A percentile compares a stretch with the other conserved stretches of the same genome.
Evolutionary conservation across 805 yeast species (phyloP).

Genomic region (Novakomyces olei): DNA sequence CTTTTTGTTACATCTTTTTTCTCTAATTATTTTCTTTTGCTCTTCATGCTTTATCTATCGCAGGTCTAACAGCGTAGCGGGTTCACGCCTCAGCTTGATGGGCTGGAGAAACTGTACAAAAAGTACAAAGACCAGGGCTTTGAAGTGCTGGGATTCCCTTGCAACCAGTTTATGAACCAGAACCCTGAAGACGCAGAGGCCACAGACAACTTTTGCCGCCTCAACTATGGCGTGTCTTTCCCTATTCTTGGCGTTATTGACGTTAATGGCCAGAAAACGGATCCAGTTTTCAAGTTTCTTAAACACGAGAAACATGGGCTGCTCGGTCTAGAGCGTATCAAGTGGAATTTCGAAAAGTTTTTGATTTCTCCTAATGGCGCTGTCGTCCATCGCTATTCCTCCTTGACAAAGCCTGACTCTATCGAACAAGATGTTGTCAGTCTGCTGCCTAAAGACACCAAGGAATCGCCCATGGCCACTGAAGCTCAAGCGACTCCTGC

Average conservation of each 20-base stretch:
- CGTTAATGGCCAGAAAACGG: conserved; percentile 67
- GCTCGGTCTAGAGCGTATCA: background rate
- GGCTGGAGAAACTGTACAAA: conserved; percentile 43
- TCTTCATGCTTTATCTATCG: too few species aligned
- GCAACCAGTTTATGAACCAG: conserved; percentile 72
- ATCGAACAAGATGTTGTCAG: conserved; percentile 2
- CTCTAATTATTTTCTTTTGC: background rate
- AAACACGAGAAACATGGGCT: conserved; percentile 30
- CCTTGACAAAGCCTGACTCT: conserved; percentile 39
- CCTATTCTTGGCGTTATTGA: conserved; percentile 71
- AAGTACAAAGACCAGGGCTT: conserved; percentile 44
- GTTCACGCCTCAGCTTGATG: conserved; percentile 55
- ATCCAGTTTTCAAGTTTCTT: conserved; percentile 59
- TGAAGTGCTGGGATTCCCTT: conserved; percentile 63
- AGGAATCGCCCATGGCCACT: too few species aligned
- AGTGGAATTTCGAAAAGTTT: conserved; percentile 65
- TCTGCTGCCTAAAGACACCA: too few species aligned
- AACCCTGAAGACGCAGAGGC: conserved; percentile 46
- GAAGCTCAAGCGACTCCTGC: too few species aligned
- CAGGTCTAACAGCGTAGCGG: conserved; percentile 11
- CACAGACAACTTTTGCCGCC: conserved; percentile 37
- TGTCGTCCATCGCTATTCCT: conserved; percentile 38
- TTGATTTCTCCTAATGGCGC: conserved; percentile 34
- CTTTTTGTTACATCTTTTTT: background rate
- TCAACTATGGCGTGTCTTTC: conserved; percentile 79